A percentile compares a stretch with the other conserved stretches of the same genome.
These are phyloP conservation scores for Talaromyces piceae DNA, from an alignment of 2,329 filamentous ascomycete species.

Conservation along the genomic window DNA sequence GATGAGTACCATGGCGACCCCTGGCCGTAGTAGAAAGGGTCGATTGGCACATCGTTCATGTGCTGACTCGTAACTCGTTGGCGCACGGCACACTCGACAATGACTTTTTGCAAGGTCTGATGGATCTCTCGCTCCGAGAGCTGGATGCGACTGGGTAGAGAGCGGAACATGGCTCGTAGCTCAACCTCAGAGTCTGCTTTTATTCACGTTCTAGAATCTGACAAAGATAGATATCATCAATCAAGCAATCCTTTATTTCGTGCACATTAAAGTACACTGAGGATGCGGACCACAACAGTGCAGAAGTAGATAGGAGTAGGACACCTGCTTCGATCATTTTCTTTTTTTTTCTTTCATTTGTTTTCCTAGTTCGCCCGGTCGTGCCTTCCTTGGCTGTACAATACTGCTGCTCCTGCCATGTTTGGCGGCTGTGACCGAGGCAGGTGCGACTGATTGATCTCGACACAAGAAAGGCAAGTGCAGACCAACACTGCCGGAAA, in stretches of 20 bases:
- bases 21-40: not conserved
- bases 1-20: constrained; percentile 1
- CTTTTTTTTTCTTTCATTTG: no score
- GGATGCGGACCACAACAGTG: no score
- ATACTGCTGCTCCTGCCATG: not conserved
- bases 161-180: constrained; percentile 5
- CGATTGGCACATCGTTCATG: not conserved
- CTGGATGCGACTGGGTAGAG: constrained; percentile 1
- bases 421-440: not conserved
- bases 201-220: not conserved
- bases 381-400: not conserved
- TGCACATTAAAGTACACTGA: no score
- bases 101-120: constrained; percentile 3
- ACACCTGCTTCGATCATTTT: no score
- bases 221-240: no score
- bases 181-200: not conserved
- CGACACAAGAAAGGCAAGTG: no score
- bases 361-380: not conserved
- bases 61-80: not conserved
- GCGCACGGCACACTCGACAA: not conserved
- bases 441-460: not conserved
- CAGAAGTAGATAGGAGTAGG: no score
- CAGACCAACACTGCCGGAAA: no score
- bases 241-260: no score
- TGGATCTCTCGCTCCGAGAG: constrained; percentile 4